Percentiles rank a stretch among this genome's conserved stretches.
phyloP scores from a whole-genome alignment of 2,329 filamentous ascomycete species.

The Botrytis fragariae region DNA sequence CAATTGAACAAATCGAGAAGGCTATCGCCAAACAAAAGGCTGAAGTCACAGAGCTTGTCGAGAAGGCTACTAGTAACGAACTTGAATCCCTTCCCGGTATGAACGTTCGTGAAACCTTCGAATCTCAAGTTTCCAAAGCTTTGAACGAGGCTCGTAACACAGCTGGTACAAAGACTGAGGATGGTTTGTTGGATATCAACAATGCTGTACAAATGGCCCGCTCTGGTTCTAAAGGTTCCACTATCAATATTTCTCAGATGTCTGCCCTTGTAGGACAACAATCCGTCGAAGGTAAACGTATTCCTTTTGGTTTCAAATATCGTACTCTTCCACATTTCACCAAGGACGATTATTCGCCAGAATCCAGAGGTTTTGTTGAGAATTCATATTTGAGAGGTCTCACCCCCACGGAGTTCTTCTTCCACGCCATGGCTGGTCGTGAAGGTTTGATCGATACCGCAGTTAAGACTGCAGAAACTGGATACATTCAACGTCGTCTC shows the following conservation, averaged over 20 bases:
- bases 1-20: slow-evolving; percentile 79
- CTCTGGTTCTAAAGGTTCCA: slow-evolving; percentile 96
- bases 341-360: slow-evolving; percentile 97
- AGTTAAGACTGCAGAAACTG: slow-evolving; percentile 98
- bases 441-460: slow-evolving; percentile 99
- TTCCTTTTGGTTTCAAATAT: slow-evolving; percentile 99
- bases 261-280: slow-evolving; percentile 96
- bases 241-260: slow-evolving; percentile 99
- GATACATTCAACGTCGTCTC: slow-evolving; percentile 97
- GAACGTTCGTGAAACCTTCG: slow-evolving; percentile 97
- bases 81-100: slow-evolving; percentile 95
- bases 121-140: slow-evolving; percentile 92
- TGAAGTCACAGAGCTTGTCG: slow-evolving; percentile 73
- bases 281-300: slow-evolving; percentile 96
- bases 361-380: slow-evolving; percentile 95
- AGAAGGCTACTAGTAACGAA: slow-evolving; percentile 76
- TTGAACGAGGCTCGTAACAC: slow-evolving; percentile 95
- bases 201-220: slow-evolving; percentile 95
- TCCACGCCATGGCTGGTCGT: slow-evolving; percentile 99
- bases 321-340: slow-evolving; percentile 96
- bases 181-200: slow-evolving; percentile 91
- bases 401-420: slow-evolving; percentile 96
- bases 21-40: slow-evolving; percentile 80
- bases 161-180: slow-evolving; percentile 87
- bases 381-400: slow-evolving; percentile 97